phyloP scores from a whole-genome alignment of 2,329 filamentous ascomycete species.

The Dendrostoma leiphaemia region DNA sequence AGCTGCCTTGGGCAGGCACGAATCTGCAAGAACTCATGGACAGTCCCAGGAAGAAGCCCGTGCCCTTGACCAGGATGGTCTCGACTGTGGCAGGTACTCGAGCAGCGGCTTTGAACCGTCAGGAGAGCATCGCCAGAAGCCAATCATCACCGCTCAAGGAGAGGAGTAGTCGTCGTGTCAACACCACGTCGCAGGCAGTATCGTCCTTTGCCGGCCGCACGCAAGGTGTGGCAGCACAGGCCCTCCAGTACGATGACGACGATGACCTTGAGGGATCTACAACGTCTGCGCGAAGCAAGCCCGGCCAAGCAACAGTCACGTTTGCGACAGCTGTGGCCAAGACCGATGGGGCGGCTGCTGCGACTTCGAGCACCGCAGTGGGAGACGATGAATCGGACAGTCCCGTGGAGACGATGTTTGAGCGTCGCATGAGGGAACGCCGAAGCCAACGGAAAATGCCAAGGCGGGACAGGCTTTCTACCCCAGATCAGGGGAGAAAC shows the following conservation, averaged over 20 bases:
- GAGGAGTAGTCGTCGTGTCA: neutral
- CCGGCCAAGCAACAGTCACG: neutral
- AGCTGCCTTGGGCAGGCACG: conserved; percentile 34
- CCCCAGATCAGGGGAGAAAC: neutral
- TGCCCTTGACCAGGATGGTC: conserved; percentile 26
- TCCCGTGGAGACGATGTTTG: conserved; percentile 11
- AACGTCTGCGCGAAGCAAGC: neutral
- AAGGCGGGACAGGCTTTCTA: neutral
- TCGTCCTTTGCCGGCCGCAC: neutral
- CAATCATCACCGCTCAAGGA: neutral
- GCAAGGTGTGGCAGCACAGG: neutral
- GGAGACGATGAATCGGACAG: conserved; percentile 8
- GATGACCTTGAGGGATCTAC: neutral
- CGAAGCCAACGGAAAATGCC: neutral
- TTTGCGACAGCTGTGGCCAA: neutral
- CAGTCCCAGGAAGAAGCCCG: conserved; percentile 31
- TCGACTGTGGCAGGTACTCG: conserved; percentile 22
- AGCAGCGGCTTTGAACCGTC: conserved; percentile 24
- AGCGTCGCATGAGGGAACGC: conserved; percentile 8
- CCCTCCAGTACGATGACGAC: neutral
- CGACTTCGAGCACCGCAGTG: neutral
- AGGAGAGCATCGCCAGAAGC: neutral
- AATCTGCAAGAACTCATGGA: conserved; percentile 43
- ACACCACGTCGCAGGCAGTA: neutral
- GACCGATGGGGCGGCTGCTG: neutral